A percentile compares a stretch with the other conserved stretches of the same genome.
phyloP scores from a whole-genome alignment of 441 rosid species.

The Adansonia rubrostipa region DNA sequence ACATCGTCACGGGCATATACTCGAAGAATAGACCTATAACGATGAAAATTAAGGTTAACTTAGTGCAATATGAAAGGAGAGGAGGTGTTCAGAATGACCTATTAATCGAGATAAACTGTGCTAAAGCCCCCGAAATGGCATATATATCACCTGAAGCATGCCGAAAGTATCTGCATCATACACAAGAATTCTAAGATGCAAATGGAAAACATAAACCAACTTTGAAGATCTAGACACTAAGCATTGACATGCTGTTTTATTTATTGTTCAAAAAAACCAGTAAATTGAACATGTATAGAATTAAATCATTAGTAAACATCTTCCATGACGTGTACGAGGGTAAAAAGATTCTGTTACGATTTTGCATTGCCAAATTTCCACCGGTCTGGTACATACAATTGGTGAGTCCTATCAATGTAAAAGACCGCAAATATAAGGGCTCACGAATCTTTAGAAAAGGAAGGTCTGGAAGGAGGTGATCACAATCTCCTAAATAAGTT shows the following conservation, averaged over 20 bases:
- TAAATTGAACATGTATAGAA: slow-evolving; percentile 7
- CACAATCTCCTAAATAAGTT: background rate
- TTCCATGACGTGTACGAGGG: background rate
- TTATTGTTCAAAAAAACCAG: background rate
- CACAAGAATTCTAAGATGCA: slow-evolving; percentile 2
- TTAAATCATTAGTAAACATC: background rate
- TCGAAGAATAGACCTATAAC: slow-evolving; percentile 45
- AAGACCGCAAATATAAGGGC: background rate
- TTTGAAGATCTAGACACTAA: background rate
- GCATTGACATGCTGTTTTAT: background rate
- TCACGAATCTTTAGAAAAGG: slow-evolving; percentile 9
- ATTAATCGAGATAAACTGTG: slow-evolving; percentile 50
- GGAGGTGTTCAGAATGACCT: slow-evolving; percentile 29
- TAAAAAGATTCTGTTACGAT: slow-evolving; percentile 25
- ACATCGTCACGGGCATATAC: slow-evolving; percentile 51
- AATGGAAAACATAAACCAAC: background rate
- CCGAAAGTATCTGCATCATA: slow-evolving; percentile 45
- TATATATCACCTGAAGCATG: slow-evolving; percentile 51
- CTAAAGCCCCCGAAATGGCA: slow-evolving; percentile 45
- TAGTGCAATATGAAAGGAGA: background rate
- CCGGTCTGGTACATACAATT: slow-evolving; percentile 58
- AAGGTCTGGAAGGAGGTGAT: background rate
- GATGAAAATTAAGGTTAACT: background rate
- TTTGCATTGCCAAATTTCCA: slow-evolving; percentile 54
- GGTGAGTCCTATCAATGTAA: slow-evolving; percentile 39